phyloP scores from a whole-genome alignment of 306 rosid species.

The Adenanthera pavonina region DNA sequence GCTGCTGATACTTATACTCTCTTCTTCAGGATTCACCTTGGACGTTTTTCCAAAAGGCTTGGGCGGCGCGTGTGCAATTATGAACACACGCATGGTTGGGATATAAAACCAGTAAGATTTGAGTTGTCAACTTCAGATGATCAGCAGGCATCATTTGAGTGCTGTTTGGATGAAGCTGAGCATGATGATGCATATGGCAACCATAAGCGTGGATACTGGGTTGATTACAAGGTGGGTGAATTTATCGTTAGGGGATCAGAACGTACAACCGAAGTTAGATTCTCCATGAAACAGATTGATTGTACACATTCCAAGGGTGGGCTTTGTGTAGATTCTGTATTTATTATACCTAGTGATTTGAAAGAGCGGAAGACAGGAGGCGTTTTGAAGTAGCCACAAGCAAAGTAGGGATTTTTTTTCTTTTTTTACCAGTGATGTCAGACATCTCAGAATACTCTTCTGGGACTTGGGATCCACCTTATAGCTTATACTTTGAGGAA shows the following conservation, averaged over 20 bases:
- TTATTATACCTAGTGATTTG: constrained; percentile 60
- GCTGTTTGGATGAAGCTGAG: constrained; percentile 57
- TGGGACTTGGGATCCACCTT: constrained; percentile 44
- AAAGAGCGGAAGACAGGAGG: constrained; percentile 51
- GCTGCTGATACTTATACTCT: constrained; percentile 84
- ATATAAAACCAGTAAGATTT: constrained; percentile 75
- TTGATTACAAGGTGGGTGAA: constrained; percentile 76
- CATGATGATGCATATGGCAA: constrained; percentile 49
- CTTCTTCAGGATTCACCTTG: constrained; percentile 87
- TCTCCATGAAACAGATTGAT: constrained; percentile 82
- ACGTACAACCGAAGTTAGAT: constrained; percentile 57
- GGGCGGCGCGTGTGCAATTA: constrained; percentile 79
- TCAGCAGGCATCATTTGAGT: constrained; percentile 57
- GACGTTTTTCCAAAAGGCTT: constrained; percentile 78
- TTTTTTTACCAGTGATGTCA: constrained; percentile 29
- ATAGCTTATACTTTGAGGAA: constrained; percentile 46
- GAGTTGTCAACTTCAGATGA: constrained; percentile 66
- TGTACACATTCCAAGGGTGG: constrained; percentile 84
- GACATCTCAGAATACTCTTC: constrained; percentile 33
- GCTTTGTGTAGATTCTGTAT: constrained; percentile 73
- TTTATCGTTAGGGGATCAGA: constrained; percentile 50
- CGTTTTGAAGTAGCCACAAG: constrained; percentile 41
- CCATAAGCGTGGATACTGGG: constrained; percentile 72
- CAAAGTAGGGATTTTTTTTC: constrained; percentile 21
- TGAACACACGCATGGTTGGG: constrained; percentile 98